Evolutionary conservation across 2,329 filamentous ascomycete species (phyloP).

Genomic region (Ascochyta clinopodiicola): DNA sequence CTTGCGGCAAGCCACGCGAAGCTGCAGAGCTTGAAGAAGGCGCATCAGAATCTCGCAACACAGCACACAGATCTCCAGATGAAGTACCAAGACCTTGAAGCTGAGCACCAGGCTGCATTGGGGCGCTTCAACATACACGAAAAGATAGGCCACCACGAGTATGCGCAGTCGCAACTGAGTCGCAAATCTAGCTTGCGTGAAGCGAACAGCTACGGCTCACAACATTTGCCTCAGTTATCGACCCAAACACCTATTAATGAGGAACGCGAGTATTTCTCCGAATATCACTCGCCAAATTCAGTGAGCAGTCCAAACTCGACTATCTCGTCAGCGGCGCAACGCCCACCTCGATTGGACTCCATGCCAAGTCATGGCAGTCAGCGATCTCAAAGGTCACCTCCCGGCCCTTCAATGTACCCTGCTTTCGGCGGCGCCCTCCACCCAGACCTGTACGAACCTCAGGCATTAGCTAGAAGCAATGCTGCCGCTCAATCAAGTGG

Average conservation of each 20-base stretch:
- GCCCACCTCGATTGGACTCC: conserved; percentile 40
- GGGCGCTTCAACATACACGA: conserved; percentile 33
- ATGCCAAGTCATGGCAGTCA: conserved; percentile 27
- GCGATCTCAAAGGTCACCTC: conserved; percentile 26
- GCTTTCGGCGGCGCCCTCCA: conserved; percentile 32
- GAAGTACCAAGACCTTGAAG: conserved; percentile 51
- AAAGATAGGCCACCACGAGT: conserved; percentile 24
- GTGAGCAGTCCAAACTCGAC: conserved; percentile 28
- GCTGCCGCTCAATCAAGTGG: conserved; percentile 38
- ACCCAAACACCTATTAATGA: conserved; percentile 26
- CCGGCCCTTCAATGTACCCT: conserved; percentile 30
- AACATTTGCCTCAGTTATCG: conserved; percentile 34
- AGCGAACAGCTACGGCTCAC: conserved; percentile 28
- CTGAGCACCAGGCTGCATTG: conserved; percentile 37
- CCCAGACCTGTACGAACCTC: conserved; percentile 38
- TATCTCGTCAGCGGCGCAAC: conserved; percentile 24
- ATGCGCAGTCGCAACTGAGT: conserved; percentile 27
- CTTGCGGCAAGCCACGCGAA: conserved; percentile 56
- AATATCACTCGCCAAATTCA: conserved; percentile 40
- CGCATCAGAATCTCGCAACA: conserved; percentile 58
- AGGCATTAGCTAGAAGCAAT: conserved; percentile 8
- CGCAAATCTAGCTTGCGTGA: conserved; percentile 39
- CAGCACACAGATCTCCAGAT: conserved; percentile 59
- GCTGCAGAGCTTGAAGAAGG: conserved; percentile 58
- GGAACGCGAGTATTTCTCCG: conserved; percentile 38